Base-by-base conservation (phyloP, 2,329 filamentous ascomycete species). In the Aplosporella prunicola region DNA sequence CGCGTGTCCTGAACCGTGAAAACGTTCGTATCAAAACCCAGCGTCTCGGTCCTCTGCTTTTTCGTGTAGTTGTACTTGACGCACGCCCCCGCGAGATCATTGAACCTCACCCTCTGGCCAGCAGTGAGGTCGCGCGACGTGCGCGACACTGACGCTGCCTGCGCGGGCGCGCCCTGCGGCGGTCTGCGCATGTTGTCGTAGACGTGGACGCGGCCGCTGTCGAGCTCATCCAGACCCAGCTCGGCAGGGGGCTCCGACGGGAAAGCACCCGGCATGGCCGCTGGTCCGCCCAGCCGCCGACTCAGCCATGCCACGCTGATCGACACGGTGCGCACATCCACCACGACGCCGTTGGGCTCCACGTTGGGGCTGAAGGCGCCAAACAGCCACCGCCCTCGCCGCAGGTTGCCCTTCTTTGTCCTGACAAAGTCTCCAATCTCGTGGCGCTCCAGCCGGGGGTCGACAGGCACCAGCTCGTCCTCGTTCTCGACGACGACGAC, bases 21-120 rank as follows among this genome's bases (percentile, higher is more conserved):
- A 3, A 74, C 63, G 42, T 78, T 78, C 44, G 77, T 52, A 45
- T 79, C 74, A 48, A 71, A 75, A 2, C 72, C 73, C 26, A 69
- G 56, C 7, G 64, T 67, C 15, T 68, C 59, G 3, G 62, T 62
- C 8, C 64, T 54, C 16, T 68, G 57, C 18, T 74, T 62, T 14
- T 58, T 58, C 10, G 56, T 54, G 27, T 73, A 52, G 25, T 56
- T 58, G 46, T 76, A 76, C 45, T 74, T 76, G 24, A 62, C 51
- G 16, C 63, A 62, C 5, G 72, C 72, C 25, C 50, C 61, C 2
- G 62, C 51, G 2, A 69, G 50, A 47, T 78, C 71, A 37, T 66
- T 67, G 56, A 78, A 78, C 15, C 66, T 61, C 5, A 78, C 71
- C n/a, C 59, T 56, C 24, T 69, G 61, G 11, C 68, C 68, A 18